A percentile compares a stretch with the other conserved stretches of the same genome.
These are phyloP conservation scores for Zygosaccharomyces bisporus DNA, from an alignment of 805 yeast genomes.

Conservation along the genomic window DNA sequence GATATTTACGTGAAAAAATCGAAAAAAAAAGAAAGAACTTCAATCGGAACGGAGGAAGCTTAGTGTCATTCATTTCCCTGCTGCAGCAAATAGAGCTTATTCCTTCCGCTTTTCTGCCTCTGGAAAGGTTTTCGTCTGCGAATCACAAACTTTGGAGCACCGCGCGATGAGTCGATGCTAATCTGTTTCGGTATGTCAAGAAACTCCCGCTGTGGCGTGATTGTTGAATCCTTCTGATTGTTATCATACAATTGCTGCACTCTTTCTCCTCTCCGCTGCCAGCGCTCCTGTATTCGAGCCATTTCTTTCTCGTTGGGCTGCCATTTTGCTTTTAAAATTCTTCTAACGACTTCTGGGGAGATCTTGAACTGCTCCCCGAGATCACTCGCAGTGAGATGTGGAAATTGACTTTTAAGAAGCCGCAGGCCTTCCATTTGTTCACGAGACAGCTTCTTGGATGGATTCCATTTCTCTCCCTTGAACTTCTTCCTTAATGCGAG, in stretches of 20 bases:
- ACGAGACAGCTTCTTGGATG: conserved; percentile 61
- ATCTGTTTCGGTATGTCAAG: conserved; percentile 6
- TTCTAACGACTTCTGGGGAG: conserved; percentile 77
- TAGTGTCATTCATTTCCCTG: conserved; percentile 3
- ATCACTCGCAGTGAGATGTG: conserved; percentile 56
- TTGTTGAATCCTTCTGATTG: background rate
- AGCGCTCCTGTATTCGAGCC: conserved; percentile 44
- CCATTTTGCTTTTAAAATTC: conserved; percentile 79
- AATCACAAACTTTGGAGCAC: conserved; percentile 10
- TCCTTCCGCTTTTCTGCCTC: background rate
- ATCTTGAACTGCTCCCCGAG: conserved; percentile 62
- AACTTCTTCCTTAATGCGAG: conserved; percentile 60
- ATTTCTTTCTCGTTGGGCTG: conserved; percentile 56
- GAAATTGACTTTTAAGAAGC: conserved; percentile 50
- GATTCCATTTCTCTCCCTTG: conserved; percentile 59
- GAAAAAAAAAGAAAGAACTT: no score
- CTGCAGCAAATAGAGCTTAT: conserved; percentile 11
- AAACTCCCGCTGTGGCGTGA: background rate
- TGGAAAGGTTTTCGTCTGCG: conserved; percentile 2
- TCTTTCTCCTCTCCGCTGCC: conserved; percentile 48
- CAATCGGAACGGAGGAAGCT: background rate
- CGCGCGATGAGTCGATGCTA: conserved; percentile 14
- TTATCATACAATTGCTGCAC: conserved; percentile 28
- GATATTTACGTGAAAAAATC: background rate
- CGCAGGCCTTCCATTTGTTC: conserved; percentile 65